Base-by-base conservation (phyloP, 208 protist genomes). In the Crithidia bombi region DNA sequence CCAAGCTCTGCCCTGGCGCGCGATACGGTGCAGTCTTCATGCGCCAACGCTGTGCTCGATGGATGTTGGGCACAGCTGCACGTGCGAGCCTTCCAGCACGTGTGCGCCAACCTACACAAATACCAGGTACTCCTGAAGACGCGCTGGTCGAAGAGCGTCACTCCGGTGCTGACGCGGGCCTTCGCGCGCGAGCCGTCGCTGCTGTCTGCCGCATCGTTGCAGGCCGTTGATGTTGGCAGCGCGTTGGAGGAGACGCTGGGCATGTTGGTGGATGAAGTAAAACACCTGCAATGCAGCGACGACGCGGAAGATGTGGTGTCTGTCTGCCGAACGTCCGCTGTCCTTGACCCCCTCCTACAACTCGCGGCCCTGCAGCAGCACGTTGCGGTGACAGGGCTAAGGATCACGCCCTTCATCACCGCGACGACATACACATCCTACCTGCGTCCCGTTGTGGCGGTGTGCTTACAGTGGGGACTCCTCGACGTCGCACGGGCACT, bases 111-210 rank as follows among this genome's bases (percentile, higher is more conserved):
- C 10, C 41, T 79, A 12, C 67, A 57, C 23, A 25, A n/a, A 12
- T 28, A 35, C 6, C 51, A 65, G 19, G 36, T 56, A 1, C 25
- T 33, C 17, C 35, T 69, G 6, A 50, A 56, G 15, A 28, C 23
- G 32, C 41, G 36, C 21, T 80, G 74, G 74, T 19, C 46, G 19
- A 19, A 35, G 17, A 35, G 12, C 28, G 74, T 80, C 4, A 38
- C n/a, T 15, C 62, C 52, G 25, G 62, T 62, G 33, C 62, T 80
- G 25, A 39, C 43, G 14, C 62, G 49, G 14, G 68, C 62, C 21
- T 65, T 75, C 35, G 44, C 67, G 1, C 62, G 49, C 6, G 74
- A 80, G 63, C 74, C 74, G 14, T 47, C 67, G n/a, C 61, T 68
- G 41, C 62, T 75, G 15, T 68, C 68, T 10, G 32, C 51, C 14